Percentiles rank a stretch among this genome's conserved stretches.
Conservation (phyloP, 2,329 filamentous ascomycete genomes). For the Blastomyces percursus region DNA sequence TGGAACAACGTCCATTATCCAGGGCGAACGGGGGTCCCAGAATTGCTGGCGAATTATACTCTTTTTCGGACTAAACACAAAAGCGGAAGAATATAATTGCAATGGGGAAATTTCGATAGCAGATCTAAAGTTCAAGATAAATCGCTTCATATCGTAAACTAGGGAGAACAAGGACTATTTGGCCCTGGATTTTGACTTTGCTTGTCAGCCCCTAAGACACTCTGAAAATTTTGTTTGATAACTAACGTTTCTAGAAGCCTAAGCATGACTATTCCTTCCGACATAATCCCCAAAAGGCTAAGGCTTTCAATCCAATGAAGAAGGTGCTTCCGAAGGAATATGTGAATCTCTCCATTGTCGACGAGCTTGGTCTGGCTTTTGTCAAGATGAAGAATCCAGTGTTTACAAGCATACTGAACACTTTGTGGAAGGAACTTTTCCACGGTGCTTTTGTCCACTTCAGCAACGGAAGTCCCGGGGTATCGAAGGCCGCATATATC, state of each 20-base stretch:
- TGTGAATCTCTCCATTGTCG: neutral
- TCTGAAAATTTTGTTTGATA: neutral
- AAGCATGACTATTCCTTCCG: neutral
- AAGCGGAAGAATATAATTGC: neutral
- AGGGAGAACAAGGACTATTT: neutral
- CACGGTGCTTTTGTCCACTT: neutral
- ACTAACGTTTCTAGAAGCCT: neutral
- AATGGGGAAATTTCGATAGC: neutral
- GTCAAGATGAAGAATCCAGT: constrained; percentile 4
- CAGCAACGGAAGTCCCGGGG: constrained; percentile 8
- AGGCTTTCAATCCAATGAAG: constrained; percentile 5
- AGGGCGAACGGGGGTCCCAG: neutral
- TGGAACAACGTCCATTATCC: neutral
- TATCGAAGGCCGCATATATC: constrained; percentile 14
- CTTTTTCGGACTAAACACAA: neutral
- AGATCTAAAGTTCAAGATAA: neutral
- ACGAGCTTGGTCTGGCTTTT: neutral
- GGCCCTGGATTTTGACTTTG: neutral
- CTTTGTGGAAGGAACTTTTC: neutral
- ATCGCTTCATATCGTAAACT: neutral
- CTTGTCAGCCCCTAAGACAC: neutral
- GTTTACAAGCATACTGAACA: constrained; percentile 3
- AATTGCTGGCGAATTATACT: neutral
- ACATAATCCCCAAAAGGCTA: constrained; percentile 19
- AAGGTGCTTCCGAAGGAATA: neutral